Evolutionary conservation across 2,329 filamentous ascomycete genomes (phyloP).

Genomic region (Phyllosticta citrichinensis): DNA sequence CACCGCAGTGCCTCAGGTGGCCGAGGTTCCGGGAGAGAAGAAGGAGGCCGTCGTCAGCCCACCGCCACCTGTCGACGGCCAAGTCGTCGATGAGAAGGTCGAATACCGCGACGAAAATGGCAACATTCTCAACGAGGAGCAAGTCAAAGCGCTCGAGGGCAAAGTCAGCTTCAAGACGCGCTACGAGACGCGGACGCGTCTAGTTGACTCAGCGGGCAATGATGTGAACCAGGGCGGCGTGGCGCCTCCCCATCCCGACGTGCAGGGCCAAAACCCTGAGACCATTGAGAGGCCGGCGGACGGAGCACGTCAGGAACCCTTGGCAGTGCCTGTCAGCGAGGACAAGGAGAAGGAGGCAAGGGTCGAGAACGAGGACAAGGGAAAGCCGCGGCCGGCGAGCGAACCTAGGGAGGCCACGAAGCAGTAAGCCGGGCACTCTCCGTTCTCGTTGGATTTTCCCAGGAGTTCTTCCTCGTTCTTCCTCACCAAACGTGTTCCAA

Average conservation of each 20-base stretch:
- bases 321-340: slow-evolving; percentile 27
- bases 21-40: slow-evolving; percentile 15
- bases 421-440: slow-evolving; percentile 8
- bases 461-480: too few relatives aligned
- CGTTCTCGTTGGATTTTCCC: too few relatives aligned
- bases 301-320: slow-evolving; percentile 30
- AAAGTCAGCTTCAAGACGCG: slow-evolving; percentile 93
- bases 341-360: slow-evolving; percentile 37
- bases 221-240: slow-evolving; percentile 41
- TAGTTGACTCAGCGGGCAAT: slow-evolving; percentile 71
- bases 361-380: slow-evolving; percentile 24
- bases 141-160: slow-evolving; percentile 69
- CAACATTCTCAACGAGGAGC: slow-evolving; percentile 72
- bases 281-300: slow-evolving; percentile 34
- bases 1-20: slow-evolving; percentile 13
- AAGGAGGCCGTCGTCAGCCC: slow-evolving; percentile 15
- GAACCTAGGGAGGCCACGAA: slow-evolving; percentile 28
- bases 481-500: too few relatives aligned
- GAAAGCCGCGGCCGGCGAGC: slow-evolving; percentile 28
- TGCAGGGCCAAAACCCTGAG: slow-evolving; percentile 48
- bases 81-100: slow-evolving; percentile 61
- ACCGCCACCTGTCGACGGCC: slow-evolving; percentile 22
- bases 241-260: slow-evolving; percentile 47
- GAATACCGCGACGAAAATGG: slow-evolving; percentile 95
- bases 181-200: slow-evolving; percentile 85